phyloP scores from a whole-genome alignment of 2,329 filamentous ascomycete genomes.

The Zymoseptoria crescenta region DNA sequence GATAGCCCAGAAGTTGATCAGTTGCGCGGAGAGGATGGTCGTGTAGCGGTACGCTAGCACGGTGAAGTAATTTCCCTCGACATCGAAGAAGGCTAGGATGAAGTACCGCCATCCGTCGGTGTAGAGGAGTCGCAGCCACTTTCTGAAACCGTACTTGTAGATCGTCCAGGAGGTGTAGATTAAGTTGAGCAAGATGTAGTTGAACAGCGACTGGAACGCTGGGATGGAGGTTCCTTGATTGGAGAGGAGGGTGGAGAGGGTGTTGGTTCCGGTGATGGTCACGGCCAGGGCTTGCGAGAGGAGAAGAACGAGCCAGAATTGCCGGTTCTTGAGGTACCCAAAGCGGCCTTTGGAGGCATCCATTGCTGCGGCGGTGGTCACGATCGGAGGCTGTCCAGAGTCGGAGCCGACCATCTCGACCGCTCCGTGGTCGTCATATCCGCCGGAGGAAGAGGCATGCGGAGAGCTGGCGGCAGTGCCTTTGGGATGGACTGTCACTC shows the following conservation, averaged over 20 bases:
- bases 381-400: constrained; percentile 24
- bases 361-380: constrained; percentile 33
- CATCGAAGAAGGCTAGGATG: constrained; percentile 85
- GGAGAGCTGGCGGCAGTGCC: constrained; percentile 16
- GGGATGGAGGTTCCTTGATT: constrained; percentile 69
- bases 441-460: constrained; percentile 14
- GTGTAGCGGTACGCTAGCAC: constrained; percentile 90
- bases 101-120: constrained; percentile 88
- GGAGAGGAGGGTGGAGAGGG: constrained; percentile 70
- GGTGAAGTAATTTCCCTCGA: constrained; percentile 96
- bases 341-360: constrained; percentile 44
- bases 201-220: constrained; percentile 92
- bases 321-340: constrained; percentile 69
- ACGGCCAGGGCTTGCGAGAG: constrained; percentile 74
- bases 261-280: constrained; percentile 88
- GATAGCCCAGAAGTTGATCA: constrained; percentile 99
- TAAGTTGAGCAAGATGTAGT: constrained; percentile 74
- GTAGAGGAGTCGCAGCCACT: constrained; percentile 56
- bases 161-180: constrained; percentile 77
- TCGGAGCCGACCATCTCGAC: constrained; percentile 30
- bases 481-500: constrained; percentile 27
- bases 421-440: constrained; percentile 26
- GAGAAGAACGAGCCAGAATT: constrained; percentile 79
- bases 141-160: constrained; percentile 67
- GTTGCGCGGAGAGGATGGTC: constrained; percentile 82